Conservation (phyloP, 805 yeast species). For the Lachancea fermentati region DNA sequence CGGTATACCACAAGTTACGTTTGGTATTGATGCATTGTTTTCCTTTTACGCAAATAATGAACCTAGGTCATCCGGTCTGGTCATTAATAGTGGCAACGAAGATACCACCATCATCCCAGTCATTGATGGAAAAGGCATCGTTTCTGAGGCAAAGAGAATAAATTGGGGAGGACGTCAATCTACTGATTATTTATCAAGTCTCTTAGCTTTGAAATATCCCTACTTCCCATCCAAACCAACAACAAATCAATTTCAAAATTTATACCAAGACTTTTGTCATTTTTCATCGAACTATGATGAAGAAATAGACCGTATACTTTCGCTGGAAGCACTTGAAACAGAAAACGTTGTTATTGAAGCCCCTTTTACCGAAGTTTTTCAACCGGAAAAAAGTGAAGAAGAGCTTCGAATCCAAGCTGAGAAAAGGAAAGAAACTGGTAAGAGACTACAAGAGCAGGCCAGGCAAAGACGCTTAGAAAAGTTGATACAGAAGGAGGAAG, state of each 20-base stretch:
- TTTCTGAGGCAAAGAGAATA: constrained; percentile 68
- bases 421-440: constrained; percentile 78
- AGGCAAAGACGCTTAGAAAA: constrained; percentile 78
- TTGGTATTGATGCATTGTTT: constrained; percentile 80
- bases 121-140: constrained; percentile 56
- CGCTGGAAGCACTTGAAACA: constrained; percentile 55
- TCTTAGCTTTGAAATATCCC: constrained; percentile 80
- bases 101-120: constrained; percentile 82
- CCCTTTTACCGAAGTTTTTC: constrained; percentile 62
- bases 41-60: constrained; percentile 57
- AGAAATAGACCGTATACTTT: constrained; percentile 54
- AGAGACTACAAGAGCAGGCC: constrained; percentile 88
- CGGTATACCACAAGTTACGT: constrained; percentile 62
- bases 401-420: constrained; percentile 74
- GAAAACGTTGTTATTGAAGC: constrained; percentile 80
- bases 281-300: constrained; percentile 60
- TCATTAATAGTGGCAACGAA: constrained; percentile 78
- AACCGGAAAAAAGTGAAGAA: constrained; percentile 74
- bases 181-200: constrained; percentile 53
- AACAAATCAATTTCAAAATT: constrained; percentile 53
- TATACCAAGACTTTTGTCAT: constrained; percentile 75
- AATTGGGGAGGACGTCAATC: constrained; percentile 89
- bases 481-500: constrained; percentile 72
- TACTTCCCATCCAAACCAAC: constrained; percentile 76
- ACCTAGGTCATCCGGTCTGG: constrained; percentile 50